Percentiles rank a stretch among this genome's conserved stretches.
phyloP scores from a whole-genome alignment of 208 protist genomes.

The Hexamita inflata region DNA sequence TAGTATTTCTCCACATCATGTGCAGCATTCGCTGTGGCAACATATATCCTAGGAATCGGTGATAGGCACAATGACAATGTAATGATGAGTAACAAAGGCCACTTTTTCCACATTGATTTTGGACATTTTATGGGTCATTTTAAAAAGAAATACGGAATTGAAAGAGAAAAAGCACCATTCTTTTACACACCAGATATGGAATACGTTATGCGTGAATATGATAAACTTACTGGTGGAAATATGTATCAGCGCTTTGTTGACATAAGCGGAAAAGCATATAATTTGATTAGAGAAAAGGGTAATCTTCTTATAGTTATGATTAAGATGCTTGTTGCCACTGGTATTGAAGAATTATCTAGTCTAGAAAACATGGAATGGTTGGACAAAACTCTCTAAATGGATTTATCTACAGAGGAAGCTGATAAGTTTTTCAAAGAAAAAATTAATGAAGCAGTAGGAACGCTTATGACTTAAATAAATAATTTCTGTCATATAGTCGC shows the following conservation, averaged over 20 bases:
- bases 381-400: constrained; percentile 53
- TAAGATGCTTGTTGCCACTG: constrained; percentile 63
- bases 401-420: constrained; percentile 56
- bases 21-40: constrained; percentile 77
- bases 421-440: constrained; percentile 56
- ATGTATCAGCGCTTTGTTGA: constrained; percentile 60
- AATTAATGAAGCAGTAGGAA: constrained; percentile 55
- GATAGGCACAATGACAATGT: constrained; percentile 58
- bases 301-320: constrained; percentile 63
- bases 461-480: constrained; percentile 59
- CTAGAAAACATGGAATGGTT: constrained; percentile 62
- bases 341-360: constrained; percentile 63
- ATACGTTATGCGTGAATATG: constrained; percentile 59
- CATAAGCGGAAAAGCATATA: constrained; percentile 56
- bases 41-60: constrained; percentile 65
- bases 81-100: constrained; percentile 53
- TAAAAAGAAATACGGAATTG: constrained; percentile 75
- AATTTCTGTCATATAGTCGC: constrained; percentile 66
- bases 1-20: constrained; percentile 67
- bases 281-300: constrained; percentile 58
- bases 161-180: constrained; percentile 69
- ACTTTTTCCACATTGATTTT: constrained; percentile 77
- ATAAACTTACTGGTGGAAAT: constrained; percentile 45
- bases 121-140: constrained; percentile 82
- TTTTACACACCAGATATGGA: constrained; percentile 61